Percentiles rank a stretch among this genome's conserved stretches.
These are phyloP conservation scores for Xylariaceae sp. DNA, from an alignment of 2,329 filamentous ascomycete genomes.

Conservation along the genomic window DNA sequence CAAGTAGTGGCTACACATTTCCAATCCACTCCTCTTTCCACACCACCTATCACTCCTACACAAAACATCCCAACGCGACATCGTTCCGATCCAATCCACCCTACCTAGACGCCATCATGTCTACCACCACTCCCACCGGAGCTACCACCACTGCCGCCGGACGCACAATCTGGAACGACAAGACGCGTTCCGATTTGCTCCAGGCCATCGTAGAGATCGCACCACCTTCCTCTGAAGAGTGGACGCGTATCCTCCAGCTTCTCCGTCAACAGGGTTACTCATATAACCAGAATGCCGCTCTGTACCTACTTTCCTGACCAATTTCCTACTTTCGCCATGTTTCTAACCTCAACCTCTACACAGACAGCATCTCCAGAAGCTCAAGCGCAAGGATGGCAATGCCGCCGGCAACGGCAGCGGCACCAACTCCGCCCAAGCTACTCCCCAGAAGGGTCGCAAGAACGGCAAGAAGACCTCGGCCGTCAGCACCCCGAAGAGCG, in stretches of 20 bases:
- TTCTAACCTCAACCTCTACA: conserved; percentile 12
- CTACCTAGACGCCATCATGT: conserved; percentile 2
- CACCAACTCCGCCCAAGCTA: background rate
- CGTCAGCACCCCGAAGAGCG: background rate
- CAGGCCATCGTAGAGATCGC: conserved; percentile 35
- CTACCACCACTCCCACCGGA: background rate
- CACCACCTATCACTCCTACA: background rate
- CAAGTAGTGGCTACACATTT: too few species aligned
- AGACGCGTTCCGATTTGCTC: conserved; percentile 40
- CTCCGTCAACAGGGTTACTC: conserved; percentile 37
- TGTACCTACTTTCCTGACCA: conserved; percentile 31
- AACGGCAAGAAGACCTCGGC: background rate
- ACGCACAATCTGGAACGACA: conserved; percentile 27
- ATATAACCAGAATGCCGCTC: conserved; percentile 40
- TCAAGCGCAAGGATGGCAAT: conserved; percentile 33
- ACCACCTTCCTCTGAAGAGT: conserved; percentile 34
- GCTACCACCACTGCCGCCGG: conserved; percentile 6
- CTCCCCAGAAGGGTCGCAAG: conserved; percentile 2
- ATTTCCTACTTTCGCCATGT: background rate
- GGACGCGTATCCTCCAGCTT: conserved; percentile 31
- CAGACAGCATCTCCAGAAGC: conserved; percentile 48
- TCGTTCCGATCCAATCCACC: background rate
- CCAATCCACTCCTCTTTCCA: background rate
- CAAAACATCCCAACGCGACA: background rate
- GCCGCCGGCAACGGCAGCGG: conserved; percentile 34